Conservation (phyloP, 1,284 basidiomycete species). For the Ganoderma lucidum region DNA sequence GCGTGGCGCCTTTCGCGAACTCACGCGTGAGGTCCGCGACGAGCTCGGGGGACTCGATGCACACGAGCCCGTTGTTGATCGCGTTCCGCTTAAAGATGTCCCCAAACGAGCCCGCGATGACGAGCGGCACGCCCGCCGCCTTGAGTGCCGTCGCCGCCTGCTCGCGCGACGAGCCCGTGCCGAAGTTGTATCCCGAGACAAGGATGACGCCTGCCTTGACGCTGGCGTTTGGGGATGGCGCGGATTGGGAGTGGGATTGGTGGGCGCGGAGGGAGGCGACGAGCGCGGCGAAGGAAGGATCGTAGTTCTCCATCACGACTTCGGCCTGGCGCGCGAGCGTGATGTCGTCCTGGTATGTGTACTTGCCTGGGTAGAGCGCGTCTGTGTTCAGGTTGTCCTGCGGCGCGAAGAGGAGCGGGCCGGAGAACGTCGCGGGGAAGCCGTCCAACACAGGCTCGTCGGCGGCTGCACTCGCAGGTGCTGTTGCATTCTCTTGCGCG, state of each 20-base stretch:
- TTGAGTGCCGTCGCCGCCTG: constrained; percentile 98
- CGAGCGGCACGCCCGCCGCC: constrained; percentile 91
- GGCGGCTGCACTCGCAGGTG: constrained; percentile 39
- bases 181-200: constrained; percentile 97
- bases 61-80: constrained; percentile 98
- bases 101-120: constrained; percentile 96
- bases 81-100: constrained; percentile 99
- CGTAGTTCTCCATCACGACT: constrained; percentile 99
- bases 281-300: constrained; percentile 83
- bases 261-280: constrained; percentile 66
- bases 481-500: constrained; percentile 38
- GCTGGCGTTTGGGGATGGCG: constrained; percentile 33
- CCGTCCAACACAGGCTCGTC: constrained; percentile 75
- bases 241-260: constrained; percentile 36
- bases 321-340: constrained; percentile 94
- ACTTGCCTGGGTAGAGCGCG: constrained; percentile 99
- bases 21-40: constrained; percentile 83
- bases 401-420: constrained; percentile 90
- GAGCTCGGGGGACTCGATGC: constrained; percentile 91
- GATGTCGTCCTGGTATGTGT: constrained; percentile 99
- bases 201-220: constrained; percentile 73
- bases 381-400: constrained; percentile 99
- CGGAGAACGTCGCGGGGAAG: constrained; percentile 88
- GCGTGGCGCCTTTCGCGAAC: constrained; percentile 77
- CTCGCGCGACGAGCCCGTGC: constrained; percentile 98